Evolutionary conservation across 495 filamentous ascomycete species (phyloP).

Genomic region (Penicillium verhagenii): DNA sequence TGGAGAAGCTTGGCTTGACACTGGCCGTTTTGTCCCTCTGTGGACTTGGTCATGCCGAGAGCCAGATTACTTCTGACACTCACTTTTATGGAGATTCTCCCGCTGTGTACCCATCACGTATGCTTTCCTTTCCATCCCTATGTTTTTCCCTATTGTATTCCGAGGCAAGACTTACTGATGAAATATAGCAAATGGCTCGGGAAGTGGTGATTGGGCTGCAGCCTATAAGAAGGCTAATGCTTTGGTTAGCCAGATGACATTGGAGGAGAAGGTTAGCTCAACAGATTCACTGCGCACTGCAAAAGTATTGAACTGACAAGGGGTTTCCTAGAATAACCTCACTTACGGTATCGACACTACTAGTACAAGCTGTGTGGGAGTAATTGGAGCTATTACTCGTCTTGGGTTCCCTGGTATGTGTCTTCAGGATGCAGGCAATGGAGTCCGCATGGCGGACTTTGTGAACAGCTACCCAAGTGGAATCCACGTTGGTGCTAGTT

Average conservation of each 20-base stretch:
- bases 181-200: constrained; percentile 12
- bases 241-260: constrained; percentile 54
- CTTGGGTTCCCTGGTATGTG: constrained; percentile 62
- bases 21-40: constrained; percentile 16
- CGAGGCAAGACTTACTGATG: not conserved
- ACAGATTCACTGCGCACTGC: not conserved
- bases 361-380: constrained; percentile 51
- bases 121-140: not conserved
- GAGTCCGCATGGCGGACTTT: constrained; percentile 57
- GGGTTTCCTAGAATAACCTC: constrained; percentile 40
- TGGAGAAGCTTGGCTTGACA: not conserved
- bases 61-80: constrained; percentile 22
- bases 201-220: constrained; percentile 43
- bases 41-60: constrained; percentile 14
- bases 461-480: constrained; percentile 58
- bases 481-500: constrained; percentile 55
- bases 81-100: constrained; percentile 58
- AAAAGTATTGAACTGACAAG: not conserved
- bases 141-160: not conserved
- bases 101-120: constrained; percentile 54
- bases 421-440: constrained; percentile 62
- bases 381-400: constrained; percentile 48
- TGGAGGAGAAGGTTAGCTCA: constrained; percentile 53
- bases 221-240: constrained; percentile 48
- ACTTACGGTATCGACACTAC: constrained; percentile 37